Conservation (phyloP, 1,284 basidiomycete genomes). For the Irpex lacteus region DNA sequence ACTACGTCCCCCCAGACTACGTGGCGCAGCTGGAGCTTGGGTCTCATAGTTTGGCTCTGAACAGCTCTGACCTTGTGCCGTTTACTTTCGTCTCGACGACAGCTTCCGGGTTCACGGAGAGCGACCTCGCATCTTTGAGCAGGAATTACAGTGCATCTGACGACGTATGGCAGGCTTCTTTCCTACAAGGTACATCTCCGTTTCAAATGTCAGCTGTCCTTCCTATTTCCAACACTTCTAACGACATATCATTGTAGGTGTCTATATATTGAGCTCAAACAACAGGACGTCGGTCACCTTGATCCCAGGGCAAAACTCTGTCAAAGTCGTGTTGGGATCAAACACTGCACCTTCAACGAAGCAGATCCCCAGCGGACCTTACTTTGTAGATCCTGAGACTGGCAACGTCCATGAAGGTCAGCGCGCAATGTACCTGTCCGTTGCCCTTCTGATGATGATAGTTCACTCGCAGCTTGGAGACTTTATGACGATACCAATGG, state of each 20-base stretch:
- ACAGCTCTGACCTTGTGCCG: constrained; percentile 18
- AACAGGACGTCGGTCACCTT: constrained; percentile 5
- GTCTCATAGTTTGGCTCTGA: constrained; percentile 3
- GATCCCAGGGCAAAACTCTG: constrained; percentile 13
- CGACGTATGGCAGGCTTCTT: constrained; percentile 28
- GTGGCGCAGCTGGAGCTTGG: constrained; percentile 21
- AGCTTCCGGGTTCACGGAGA: constrained; percentile 16
- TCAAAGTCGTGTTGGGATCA: constrained; percentile 21
- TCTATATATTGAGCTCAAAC: constrained; percentile 22
- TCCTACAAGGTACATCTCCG: constrained; percentile 22
- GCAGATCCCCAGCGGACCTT: constrained; percentile 25
- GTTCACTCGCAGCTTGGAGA: constrained; percentile 19
- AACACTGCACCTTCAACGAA: constrained; percentile 15
- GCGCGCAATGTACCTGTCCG: not conserved
- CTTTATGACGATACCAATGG: constrained; percentile 30
- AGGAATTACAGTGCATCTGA: constrained; percentile 19
- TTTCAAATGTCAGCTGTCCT: too few relatives aligned
- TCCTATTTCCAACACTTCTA: not conserved
- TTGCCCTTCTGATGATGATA: too few relatives aligned
- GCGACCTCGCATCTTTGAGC: constrained; percentile 11
- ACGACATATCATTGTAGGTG: constrained; percentile 11
- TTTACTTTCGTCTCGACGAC: constrained; percentile 27
- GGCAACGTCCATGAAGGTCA: constrained; percentile 28
- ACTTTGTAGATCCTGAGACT: constrained; percentile 24
- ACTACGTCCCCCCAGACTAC: constrained; percentile 25